Evolutionary conservation across 1,284 basidiomycete species (phyloP).

Genomic region (Cerioporus squamosus): DNA sequence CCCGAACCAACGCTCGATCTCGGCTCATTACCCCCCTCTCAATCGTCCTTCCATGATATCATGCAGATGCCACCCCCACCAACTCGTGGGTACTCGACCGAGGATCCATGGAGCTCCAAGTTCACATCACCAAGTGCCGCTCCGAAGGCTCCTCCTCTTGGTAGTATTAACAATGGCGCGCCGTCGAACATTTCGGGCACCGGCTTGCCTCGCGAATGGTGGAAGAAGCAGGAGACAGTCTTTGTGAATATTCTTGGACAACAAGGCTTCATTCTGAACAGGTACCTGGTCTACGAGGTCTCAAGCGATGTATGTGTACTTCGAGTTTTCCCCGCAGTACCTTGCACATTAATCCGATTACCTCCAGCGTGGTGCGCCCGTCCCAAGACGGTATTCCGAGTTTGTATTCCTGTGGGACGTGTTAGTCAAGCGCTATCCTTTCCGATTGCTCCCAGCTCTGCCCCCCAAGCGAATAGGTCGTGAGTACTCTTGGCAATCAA

Average conservation of each 20-base stretch:
- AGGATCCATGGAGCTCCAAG: constrained; percentile 73
- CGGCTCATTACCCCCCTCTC: constrained; percentile 53
- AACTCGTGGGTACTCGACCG: constrained; percentile 51
- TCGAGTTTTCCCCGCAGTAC: neutral
- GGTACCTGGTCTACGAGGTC: constrained; percentile 82
- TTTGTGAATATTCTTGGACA: constrained; percentile 77
- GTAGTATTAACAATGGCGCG: constrained; percentile 48
- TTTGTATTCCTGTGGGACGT: constrained; percentile 90
- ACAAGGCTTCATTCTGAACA: constrained; percentile 87
- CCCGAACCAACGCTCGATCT: constrained; percentile 74
- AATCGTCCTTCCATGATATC: constrained; percentile 45
- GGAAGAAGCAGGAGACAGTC: constrained; percentile 79
- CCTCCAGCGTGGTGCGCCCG: constrained; percentile 60
- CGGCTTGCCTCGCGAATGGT: constrained; percentile 80
- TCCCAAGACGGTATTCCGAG: constrained; percentile 84
- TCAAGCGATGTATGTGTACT: constrained; percentile 71
- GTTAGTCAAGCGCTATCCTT: constrained; percentile 81
- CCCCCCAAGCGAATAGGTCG: constrained; percentile 92
- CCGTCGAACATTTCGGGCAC: constrained; percentile 68
- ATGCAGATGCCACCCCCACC: constrained; percentile 43
- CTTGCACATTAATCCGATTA: neutral
- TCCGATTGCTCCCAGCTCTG: constrained; percentile 86
- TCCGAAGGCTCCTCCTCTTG: constrained; percentile 16
- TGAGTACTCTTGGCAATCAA: constrained; percentile 44
- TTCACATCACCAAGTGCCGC: constrained; percentile 18